Conservation (phyloP, 768 basidiomycete genomes). For the Russula ochroleuca region DNA sequence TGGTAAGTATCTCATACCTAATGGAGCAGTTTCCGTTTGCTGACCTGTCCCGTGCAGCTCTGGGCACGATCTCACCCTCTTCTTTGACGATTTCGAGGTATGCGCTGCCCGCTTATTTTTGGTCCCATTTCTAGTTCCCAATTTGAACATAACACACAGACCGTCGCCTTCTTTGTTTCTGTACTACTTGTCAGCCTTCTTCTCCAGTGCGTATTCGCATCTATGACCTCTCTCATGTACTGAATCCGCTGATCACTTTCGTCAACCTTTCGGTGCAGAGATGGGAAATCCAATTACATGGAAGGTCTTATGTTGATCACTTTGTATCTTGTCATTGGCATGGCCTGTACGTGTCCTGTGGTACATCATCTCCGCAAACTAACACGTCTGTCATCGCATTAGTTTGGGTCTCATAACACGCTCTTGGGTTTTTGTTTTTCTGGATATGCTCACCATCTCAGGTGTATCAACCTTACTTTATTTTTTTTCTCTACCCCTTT, state of each 20-base stretch:
- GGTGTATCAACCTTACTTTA: neutral
- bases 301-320: conserved; percentile 78
- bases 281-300: conserved; percentile 89
- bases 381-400: conserved; percentile 3
- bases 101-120: conserved; percentile 16
- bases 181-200: conserved; percentile 85
- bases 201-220: conserved; percentile 49
- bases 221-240: neutral
- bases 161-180: conserved; percentile 79
- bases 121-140: too few relatives aligned
- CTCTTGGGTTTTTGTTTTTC: neutral
- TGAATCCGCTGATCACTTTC: conserved; percentile 4
- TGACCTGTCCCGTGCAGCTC: conserved; percentile 40
- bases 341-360: conserved; percentile 56
- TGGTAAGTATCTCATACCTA: conserved; percentile 44
- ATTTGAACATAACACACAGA: conserved; percentile 40
- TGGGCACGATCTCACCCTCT: conserved; percentile 68
- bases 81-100: conserved; percentile 85
- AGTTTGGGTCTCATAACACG: conserved; percentile 45
- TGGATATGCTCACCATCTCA: neutral
- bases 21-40: conserved; percentile 10
- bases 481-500: neutral
- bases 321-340: conserved; percentile 75
- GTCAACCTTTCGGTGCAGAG: conserved; percentile 38
- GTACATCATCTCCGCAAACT: neutral